phyloP scores from a whole-genome alignment of 768 basidiomycete genomes.

The Clavulina sp. region DNA sequence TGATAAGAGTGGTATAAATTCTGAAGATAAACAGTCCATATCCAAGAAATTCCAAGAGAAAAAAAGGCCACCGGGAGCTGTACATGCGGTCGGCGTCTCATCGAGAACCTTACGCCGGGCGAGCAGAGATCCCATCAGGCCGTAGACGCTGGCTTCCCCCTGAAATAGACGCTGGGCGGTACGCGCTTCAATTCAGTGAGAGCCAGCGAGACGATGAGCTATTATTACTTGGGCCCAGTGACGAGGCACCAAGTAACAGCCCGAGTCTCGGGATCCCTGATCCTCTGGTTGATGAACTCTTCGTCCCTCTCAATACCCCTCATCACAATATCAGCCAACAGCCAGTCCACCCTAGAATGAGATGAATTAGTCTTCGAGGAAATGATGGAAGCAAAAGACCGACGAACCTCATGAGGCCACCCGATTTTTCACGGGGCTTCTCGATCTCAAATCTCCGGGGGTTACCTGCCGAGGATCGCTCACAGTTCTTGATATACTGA shows the following conservation, averaged over 20 bases:
- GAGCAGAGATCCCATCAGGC: too few relatives aligned
- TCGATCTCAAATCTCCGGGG: neutral
- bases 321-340: neutral
- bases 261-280: neutral
- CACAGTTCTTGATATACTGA: neutral
- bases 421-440: neutral
- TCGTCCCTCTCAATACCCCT: slow-evolving; percentile 1
- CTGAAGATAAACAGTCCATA: too few relatives aligned
- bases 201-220: too few relatives aligned
- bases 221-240: neutral
- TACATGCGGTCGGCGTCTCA: too few relatives aligned
- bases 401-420: neutral
- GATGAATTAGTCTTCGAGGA: neutral
- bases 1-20: too few relatives aligned
- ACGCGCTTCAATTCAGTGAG: too few relatives aligned
- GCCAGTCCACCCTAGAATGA: slow-evolving; percentile 1
- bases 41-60: too few relatives aligned
- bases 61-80: too few relatives aligned
- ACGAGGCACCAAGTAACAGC: neutral
- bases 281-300: neutral
- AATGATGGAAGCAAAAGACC: neutral
- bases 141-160: too few relatives aligned
- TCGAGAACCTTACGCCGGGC: too few relatives aligned
- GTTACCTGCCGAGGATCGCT: neutral
- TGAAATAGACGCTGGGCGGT: too few relatives aligned